A percentile compares a stretch with the other conserved stretches of the same genome.
Evolutionary conservation across 2,329 filamentous ascomycete genomes (phyloP).

Genomic region (Verticillium isaacii): DNA sequence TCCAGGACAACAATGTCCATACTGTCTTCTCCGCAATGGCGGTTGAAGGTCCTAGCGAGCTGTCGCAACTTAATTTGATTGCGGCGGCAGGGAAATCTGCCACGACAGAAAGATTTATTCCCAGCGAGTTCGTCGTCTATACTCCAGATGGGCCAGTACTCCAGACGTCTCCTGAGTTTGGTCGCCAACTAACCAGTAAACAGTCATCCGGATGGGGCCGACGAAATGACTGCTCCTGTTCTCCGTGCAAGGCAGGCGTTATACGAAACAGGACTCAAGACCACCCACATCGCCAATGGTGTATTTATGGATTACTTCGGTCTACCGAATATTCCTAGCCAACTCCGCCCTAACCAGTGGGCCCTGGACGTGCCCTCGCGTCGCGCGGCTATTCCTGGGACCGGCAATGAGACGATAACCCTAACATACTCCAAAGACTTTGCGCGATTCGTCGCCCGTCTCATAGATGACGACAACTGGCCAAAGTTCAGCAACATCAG

Average conservation of each 20-base stretch:
- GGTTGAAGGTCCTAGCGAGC: conserved; percentile 21
- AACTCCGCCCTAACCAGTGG: conserved; percentile 15
- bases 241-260: neutral
- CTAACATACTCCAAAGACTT: conserved; percentile 5
- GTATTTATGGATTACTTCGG: conserved; percentile 22
- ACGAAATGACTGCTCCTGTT: too few relatives aligned
- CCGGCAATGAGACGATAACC: neutral
- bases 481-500: neutral
- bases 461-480: conserved; percentile 16
- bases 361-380: conserved; percentile 1
- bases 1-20: conserved; percentile 24
- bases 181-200: too few relatives aligned
- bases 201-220: neutral
- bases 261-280: neutral
- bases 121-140: conserved; percentile 33
- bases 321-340: conserved; percentile 14
- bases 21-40: conserved; percentile 37
- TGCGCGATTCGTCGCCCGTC: conserved; percentile 27
- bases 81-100: conserved; percentile 33
- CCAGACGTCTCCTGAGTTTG: neutral
- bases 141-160: neutral
- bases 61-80: conserved; percentile 35
- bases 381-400: conserved; percentile 2
- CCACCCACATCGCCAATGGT: conserved; percentile 10
- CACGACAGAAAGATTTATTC: conserved; percentile 32